Base-by-base conservation (phyloP, 2,329 filamentous ascomycete genomes). In the Sarocladium oryzae region DNA sequence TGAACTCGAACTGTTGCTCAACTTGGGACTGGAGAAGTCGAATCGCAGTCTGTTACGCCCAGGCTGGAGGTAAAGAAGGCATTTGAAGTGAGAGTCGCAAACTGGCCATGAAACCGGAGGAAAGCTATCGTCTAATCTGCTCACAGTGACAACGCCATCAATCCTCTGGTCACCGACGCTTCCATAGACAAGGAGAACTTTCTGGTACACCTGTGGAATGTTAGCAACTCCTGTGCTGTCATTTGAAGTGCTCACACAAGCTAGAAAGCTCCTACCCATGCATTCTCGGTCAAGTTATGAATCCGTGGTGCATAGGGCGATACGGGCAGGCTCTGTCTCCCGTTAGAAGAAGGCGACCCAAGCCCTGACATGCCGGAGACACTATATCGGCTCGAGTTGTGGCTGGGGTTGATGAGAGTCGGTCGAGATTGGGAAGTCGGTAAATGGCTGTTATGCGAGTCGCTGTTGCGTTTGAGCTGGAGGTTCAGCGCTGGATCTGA, bases 41-140 rank as follows among this genome's bases (percentile, higher is more conserved):
- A 97, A 85, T 21, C 89, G 86, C 26, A 97, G 70, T 58, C 82
- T 84, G 68, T 99, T 99, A 51, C 89, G 88, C 1, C 93, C 93
- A 4, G 93, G 91, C 56, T 87, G 82, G n/a, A 99, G 79, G 66
- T 96, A 89, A 9, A 96, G 78, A 26, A 97, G 75, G 4, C 86
- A 86, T 70, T 97, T 97, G 77, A 96, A 97, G 66, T 91, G 84
- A 2, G 88, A 95, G 56, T 89, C 85, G 63, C 77, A 85, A 10
- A 96, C 92, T 1, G 91, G 92, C 91, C 92, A 97, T 58, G 76
- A 78, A 11, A 84, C 87, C 0, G 88, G 73, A 6, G 92, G 91
- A 64, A 96, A 96, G 55, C 74, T 82, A 65, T 95, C 89, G 66
- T 96, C 88, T 58, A 90, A 80, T 61, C 93, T 87, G 61, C 79